These are phyloP conservation scores for Linum trigynum DNA, from an alignment of 345 rosid species.

Conservation along the genomic window DNA sequence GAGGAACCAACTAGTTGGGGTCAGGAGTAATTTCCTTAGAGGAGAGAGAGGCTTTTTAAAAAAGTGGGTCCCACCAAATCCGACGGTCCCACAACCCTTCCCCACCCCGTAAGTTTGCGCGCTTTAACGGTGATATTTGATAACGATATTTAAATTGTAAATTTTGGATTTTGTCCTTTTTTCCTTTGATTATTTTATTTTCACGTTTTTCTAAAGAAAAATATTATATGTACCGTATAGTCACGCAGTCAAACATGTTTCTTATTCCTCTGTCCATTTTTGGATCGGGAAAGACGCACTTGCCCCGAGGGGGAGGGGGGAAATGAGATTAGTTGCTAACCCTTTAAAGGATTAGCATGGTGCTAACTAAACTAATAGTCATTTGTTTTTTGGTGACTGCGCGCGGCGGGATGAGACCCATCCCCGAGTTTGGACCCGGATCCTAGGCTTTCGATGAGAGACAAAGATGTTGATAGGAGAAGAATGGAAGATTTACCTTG, in stretches of 20 bases:
- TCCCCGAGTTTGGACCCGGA: no score
- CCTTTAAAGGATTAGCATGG: no score
- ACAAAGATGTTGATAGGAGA: no score
- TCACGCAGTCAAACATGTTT: constrained; percentile 5
- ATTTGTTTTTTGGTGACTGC: no score
- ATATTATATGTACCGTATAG: neutral
- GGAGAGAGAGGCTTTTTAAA: no score
- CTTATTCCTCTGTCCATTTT: neutral
- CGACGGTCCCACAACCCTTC: constrained; percentile 19
- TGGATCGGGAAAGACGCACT: constrained; percentile 11
- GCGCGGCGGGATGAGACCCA: no score
- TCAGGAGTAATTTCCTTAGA: neutral
- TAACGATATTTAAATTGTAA: neutral
- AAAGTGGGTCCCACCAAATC: constrained; percentile 21
- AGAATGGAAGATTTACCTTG: no score
- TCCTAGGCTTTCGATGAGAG: no score
- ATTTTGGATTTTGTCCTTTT: neutral
- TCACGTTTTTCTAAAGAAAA: neutral
- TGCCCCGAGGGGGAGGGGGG: constrained; percentile 7
- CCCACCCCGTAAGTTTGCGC: constrained; percentile 25
- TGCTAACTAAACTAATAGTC: no score
- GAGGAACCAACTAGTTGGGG: neutral
- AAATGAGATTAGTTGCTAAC: no score
- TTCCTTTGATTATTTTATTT: neutral
- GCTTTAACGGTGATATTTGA: constrained; percentile 29